Evolutionary conservation across 2,329 filamentous ascomycete genomes (phyloP), one percentile per base, ranked within the genome.

Genomic region (Metarhizium rileyi): DNA sequence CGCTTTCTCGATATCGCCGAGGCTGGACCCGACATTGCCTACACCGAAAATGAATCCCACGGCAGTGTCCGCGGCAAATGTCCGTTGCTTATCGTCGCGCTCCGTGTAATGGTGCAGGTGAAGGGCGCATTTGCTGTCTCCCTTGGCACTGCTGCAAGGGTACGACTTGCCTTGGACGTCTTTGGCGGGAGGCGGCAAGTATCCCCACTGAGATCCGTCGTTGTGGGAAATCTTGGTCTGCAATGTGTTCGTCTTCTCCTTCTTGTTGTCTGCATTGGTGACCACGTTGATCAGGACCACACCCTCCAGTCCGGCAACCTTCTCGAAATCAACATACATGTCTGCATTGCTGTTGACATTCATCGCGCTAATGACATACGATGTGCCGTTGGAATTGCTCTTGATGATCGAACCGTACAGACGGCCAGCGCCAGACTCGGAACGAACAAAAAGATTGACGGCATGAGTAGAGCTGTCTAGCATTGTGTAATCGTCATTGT

Each of bases 31-130:
- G 9, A 98, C 90, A 60, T 97, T 98, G 56, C 93, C 93, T 53
- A 90, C 80, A 16, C 81, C 93, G 63, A 98, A 84, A 81, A 97
- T 88, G 48, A 98, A 68, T 10, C 93, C 94, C 35, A 96, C 81
- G 1, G 93, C 91, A 3, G 87, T 90, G 44, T 83, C 80, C 2
- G 90, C 95, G 8, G 89, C 93, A 67, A 87, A 97, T 0, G 88
- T 95, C 63, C 91, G 87, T 44, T 83, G 74, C 59, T 83, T 84
- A 63, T 97, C 88, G 28, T 71, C 71, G 54, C 93, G 83, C 67
- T 98, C 93, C 0, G 94, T 97, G 69, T 95, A 99, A 50, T 91
- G 88, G 64, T 98, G 94, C 35, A 99, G 76, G 66, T 99, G 90
- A 50, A 99, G 75, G 3, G 88, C 85, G 64, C 94, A 98, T 49